These are phyloP conservation scores for Phytopythium sindhum DNA, from an alignment of 352 stramenopile genomes.

Conservation along the genomic window DNA sequence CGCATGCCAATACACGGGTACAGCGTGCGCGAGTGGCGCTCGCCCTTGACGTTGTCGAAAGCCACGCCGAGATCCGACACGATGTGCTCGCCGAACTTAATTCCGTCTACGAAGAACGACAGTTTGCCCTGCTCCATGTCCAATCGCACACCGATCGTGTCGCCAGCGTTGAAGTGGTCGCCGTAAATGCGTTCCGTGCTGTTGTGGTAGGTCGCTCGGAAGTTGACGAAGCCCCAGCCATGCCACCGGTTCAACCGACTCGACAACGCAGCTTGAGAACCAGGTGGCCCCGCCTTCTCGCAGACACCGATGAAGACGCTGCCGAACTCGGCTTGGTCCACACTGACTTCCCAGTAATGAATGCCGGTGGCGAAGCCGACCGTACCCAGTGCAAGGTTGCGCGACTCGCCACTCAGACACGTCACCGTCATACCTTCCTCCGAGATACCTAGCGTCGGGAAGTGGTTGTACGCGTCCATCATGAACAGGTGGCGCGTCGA, in stretches of 20 bases:
- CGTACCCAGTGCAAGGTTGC: constrained; percentile 80
- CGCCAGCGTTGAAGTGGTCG: constrained; percentile 90
- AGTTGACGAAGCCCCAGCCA: constrained; percentile 97
- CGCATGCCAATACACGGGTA: constrained; percentile 96
- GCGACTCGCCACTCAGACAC: constrained; percentile 80
- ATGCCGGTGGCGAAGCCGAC: constrained; percentile 89
- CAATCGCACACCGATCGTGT: constrained; percentile 98
- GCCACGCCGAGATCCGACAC: constrained; percentile 96
- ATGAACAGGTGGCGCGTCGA: constrained; percentile 81
- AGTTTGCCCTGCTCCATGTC: constrained; percentile 98
- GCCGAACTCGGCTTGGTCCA: constrained; percentile 97
- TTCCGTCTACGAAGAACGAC: constrained; percentile 98
- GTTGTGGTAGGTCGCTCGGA: constrained; percentile 93
- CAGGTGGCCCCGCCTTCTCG: constrained; percentile 81
- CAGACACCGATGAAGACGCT: constrained; percentile 97
- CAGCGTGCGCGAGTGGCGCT: constrained; percentile 84
- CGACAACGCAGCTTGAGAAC: constrained; percentile 71
- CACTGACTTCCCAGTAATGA: constrained; percentile 98
- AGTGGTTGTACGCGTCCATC: constrained; percentile 78
- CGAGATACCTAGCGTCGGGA: constrained; percentile 73
- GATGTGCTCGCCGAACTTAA: constrained; percentile 99
- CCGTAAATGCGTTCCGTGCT: constrained; percentile 89
- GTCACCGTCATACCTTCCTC: constrained; percentile 78
- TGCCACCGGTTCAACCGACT: constrained; percentile 88
- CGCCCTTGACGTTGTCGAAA: constrained; percentile 92